These are phyloP conservation scores for Penicillium pancosmium DNA, from an alignment of 495 filamentous ascomycete genomes.

Conservation along the genomic window DNA sequence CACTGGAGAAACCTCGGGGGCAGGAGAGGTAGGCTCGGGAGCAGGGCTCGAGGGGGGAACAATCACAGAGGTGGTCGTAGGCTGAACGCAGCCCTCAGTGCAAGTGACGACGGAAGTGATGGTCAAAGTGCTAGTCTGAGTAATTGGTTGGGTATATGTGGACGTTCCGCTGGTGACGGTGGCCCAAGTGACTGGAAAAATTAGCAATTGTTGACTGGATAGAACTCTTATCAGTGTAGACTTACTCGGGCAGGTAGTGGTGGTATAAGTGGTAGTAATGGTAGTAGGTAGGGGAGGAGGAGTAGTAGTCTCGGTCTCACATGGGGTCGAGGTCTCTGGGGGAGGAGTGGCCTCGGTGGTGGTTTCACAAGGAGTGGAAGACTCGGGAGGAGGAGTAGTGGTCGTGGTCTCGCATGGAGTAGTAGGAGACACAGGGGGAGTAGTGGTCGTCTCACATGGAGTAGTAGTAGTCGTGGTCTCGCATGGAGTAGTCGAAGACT, in stretches of 20 bases:
- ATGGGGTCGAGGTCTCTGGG: constrained; percentile 6
- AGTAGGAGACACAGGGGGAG: constrained; percentile 4
- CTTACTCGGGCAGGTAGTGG: constrained; percentile 32
- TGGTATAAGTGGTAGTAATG: constrained; percentile 23
- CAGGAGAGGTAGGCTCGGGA: constrained; percentile 9
- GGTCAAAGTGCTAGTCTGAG: constrained; percentile 29
- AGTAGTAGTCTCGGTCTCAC: constrained; percentile 3
- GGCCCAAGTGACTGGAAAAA: constrained; percentile 24
- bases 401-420: constrained; percentile 17
- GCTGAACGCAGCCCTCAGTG: constrained; percentile 19
- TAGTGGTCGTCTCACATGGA: constrained; percentile 11
- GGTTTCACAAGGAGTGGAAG: constrained; percentile 13
- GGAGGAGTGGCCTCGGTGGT: constrained; percentile 2
- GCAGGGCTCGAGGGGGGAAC: constrained; percentile 9
- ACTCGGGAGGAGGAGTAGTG: neutral
- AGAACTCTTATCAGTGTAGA: neutral
- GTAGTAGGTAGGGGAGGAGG: constrained; percentile 17
- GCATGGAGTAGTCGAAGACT: constrained; percentile 8
- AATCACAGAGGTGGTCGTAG: constrained; percentile 10
- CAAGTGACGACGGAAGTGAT: constrained; percentile 28
- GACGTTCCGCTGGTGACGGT: constrained; percentile 29
- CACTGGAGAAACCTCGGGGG: constrained; percentile 13
- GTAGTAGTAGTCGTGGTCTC: constrained; percentile 16
- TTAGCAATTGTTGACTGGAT: constrained; percentile 12
- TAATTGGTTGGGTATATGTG: constrained; percentile 31